These are phyloP conservation scores for Cryptococcus hybrid DNA, from an alignment of 1,284 basidiomycete genomes.

Conservation along the genomic window DNA sequence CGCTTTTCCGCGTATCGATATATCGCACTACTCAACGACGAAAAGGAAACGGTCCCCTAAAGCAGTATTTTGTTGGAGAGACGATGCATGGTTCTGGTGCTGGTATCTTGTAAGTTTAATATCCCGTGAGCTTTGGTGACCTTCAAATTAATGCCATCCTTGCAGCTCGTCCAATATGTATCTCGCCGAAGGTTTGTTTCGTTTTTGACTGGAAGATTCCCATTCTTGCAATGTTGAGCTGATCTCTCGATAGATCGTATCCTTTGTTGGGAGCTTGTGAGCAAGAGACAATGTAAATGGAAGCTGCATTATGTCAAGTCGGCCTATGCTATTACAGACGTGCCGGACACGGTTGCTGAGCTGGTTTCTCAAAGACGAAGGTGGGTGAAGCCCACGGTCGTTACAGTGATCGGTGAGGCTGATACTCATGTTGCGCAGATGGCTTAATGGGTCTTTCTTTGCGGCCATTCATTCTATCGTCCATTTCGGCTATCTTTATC, in stretches of 20 bases:
- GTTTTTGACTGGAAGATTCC: too few species aligned
- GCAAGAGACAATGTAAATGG: conserved; percentile 82
- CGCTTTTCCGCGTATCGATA: conserved; percentile 88
- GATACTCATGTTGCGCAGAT: conserved; percentile 44
- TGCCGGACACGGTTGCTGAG: conserved; percentile 84
- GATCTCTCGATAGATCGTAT: conserved; percentile 53
- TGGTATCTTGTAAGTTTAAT: conserved; percentile 64
- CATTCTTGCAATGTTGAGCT: conserved; percentile 51
- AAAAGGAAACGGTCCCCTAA: conserved; percentile 79
- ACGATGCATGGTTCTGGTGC: conserved; percentile 85
- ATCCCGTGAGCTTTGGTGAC: too few species aligned
- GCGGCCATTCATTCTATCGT: conserved; percentile 86
- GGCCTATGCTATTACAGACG: conserved; percentile 87
- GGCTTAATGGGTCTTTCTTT: conserved; percentile 98
- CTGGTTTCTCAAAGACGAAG: conserved; percentile 88
- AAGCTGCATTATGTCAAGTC: conserved; percentile 91
- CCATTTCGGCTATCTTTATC: conserved; percentile 90
- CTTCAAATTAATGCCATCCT: conserved; percentile 2
- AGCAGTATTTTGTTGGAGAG: conserved; percentile 94
- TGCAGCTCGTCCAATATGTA: conserved; percentile 87
- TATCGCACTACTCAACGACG: conserved; percentile 85
- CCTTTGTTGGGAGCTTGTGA: conserved; percentile 90
- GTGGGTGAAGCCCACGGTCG: conserved; percentile 1
- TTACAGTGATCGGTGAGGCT: not conserved
- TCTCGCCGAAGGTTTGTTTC: conserved; percentile 64